Base-by-base conservation (phyloP, 2,329 filamentous ascomycete genomes). In the Cercospora zeae-maydis region DNA sequence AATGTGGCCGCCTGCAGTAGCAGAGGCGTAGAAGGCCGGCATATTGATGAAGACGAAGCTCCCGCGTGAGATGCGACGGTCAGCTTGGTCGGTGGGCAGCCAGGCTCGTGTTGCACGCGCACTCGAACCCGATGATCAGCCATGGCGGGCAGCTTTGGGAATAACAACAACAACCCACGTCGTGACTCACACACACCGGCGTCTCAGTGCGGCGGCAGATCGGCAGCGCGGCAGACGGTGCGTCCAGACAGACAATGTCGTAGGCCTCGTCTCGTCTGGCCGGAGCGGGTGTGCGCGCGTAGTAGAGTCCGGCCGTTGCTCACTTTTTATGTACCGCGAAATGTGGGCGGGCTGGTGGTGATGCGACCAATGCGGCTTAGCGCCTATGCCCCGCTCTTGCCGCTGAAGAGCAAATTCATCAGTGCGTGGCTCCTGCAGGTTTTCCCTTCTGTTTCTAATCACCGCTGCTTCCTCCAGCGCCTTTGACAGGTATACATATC, bases 401-500 rank as follows among this genome's bases (percentile, higher is more conserved):
- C 42, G 42, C 42, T 49, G 21, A 24, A 49, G 42, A 27, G 42
- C 42, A 49, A 49, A 49, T 49, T 49, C 42, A 49, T 49, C 42
- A 49, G 42, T 49, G 42, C 42, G 42, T 49, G 42, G 42, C 42
- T 49, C 42, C 42, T 30, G 42, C 42, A 49, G 27, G 42, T 49
- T 49, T 49, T 49, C 42, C 42, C 42, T 53, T 34, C 49, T 53
- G 27, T 19, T 53, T 34, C 49, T 34, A 53, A 53, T 58, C 59
- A 56, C 51, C 59, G 54, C 37, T 49, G 14, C 39, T 49, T n/a
- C 60, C 53, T 45, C 59, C 57, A 52, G 65, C 55, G 67, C 66
- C 68, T 71, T 70, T 62, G 63, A 67, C 59, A 69, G 67, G 68
- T 70, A 60, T 54, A 64, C 42, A 52, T 49, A 37, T 42, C 45